Evolutionary conservation across 805 yeast genomes (phyloP).

Genomic region (Candida khao-thaluensis): DNA sequence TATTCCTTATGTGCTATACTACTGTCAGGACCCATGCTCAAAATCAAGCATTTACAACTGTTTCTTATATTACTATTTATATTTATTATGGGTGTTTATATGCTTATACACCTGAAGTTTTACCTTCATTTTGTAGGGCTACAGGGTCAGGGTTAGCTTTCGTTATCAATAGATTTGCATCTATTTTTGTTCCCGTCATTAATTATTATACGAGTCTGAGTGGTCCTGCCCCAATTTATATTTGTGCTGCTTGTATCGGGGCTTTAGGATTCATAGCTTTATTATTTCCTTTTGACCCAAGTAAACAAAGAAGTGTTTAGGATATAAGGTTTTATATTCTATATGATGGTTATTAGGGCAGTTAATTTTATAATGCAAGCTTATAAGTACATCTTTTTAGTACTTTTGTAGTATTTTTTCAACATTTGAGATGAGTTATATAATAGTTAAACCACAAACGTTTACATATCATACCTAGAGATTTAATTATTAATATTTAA

Average conservation of each 20-base stretch:
- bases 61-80: constrained; percentile 44
- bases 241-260: constrained; percentile 37
- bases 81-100: constrained; percentile 36
- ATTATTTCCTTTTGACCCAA: constrained; percentile 35
- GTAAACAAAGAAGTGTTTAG: constrained; percentile 25
- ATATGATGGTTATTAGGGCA: too few species aligned
- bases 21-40: constrained; percentile 50
- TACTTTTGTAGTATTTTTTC: too few species aligned
- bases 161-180: constrained; percentile 32
- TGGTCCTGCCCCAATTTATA: constrained; percentile 34
- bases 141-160: constrained; percentile 38
- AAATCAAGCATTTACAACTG: constrained; percentile 46
- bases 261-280: constrained; percentile 31
- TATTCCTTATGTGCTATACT: constrained; percentile 60
- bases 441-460: too few species aligned
- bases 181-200: constrained; percentile 40
- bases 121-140: constrained; percentile 34
- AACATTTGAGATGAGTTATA: too few species aligned
- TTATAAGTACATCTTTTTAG: too few species aligned
- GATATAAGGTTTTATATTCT: too few species aligned
- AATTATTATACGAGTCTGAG: constrained; percentile 29
- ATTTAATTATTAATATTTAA: not conserved
- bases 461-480: too few species aligned
- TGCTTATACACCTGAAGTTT: constrained; percentile 40
- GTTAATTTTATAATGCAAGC: too few species aligned